Percentiles rank a stretch among this genome's conserved stretches.
phyloP scores from a whole-genome alignment of 768 basidiomycete species.

The Megacollybia marginata region DNA sequence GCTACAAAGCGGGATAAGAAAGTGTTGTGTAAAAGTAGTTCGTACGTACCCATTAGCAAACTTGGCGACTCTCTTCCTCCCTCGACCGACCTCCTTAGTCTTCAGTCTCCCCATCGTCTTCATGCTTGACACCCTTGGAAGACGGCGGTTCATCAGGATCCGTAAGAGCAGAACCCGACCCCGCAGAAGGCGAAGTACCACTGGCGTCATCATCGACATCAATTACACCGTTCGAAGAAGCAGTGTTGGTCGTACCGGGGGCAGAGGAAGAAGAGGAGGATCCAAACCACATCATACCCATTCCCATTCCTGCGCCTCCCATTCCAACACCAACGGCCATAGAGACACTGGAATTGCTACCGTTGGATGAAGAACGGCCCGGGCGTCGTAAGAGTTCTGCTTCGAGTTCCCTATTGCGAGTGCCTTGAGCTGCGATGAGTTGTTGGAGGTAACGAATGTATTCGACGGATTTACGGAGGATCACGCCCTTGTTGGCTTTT shows the following conservation, averaged over 20 bases:
- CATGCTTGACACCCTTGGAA: too few species aligned
- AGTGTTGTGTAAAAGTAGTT: not conserved
- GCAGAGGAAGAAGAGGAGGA: too few species aligned
- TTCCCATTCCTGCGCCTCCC: not conserved
- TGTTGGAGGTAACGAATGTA: too few species aligned
- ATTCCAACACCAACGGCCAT: not conserved
- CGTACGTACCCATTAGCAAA: not conserved
- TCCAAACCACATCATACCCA: not conserved
- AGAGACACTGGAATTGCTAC: not conserved
- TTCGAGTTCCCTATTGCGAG: conserved; percentile 74
- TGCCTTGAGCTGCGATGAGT: conserved; percentile 72
- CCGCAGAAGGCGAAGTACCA: not conserved
- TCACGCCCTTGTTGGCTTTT: conserved; percentile 95
- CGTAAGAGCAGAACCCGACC: not conserved
- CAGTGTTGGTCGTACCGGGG: too few species aligned
- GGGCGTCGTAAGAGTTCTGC: conserved; percentile 49
- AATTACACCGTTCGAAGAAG: too few species aligned
- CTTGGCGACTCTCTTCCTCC: not conserved
- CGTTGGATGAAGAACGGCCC: not conserved
- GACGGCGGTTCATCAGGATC: too few species aligned
- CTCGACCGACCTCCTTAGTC: not conserved
- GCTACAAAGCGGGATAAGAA: not conserved
- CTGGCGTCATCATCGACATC: too few species aligned
- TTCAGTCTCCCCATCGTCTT: not conserved
- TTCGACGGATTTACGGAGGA: conserved; percentile 76